Base-by-base conservation (phyloP, 2,329 filamentous ascomycete genomes). In the Colletotrichum ledebouriae region DNA sequence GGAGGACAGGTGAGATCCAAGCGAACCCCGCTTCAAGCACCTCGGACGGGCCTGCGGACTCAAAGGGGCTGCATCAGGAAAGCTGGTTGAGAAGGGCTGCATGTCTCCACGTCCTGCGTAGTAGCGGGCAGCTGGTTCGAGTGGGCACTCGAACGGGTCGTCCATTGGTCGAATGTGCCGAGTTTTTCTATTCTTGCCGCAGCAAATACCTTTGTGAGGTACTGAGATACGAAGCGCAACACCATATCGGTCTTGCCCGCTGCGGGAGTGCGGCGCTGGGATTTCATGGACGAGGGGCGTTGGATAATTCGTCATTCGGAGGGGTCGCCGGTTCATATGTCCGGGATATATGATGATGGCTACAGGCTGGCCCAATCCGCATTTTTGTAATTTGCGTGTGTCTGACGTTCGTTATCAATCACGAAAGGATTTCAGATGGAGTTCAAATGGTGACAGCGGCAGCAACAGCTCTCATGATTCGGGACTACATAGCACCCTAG, bases 401-500 rank as follows among this genome's bases (percentile, higher is more conserved):
- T 25, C 9, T 39, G 11, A 22, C 52, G 34, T 55, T n/a, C 12
- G 34, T 34, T 20, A 39, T 15, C 10, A 15, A 33, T 52, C 25
- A 41, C 20, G 33, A 12, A 29, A 41, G 33, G 52, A 55, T 34
- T 41, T 55, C 6, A 17, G 52, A 39, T 10, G 34, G 12, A 17
- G 17, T 33, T 33, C 49, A 10, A 15, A 15, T 9, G 52, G 10
- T 41, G 33, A n/a, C 22, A 20, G 46, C 39, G 13, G 25, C 42
- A 39, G 61, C 33, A 39, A 15, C n/a, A 34, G 33, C 52, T 17
- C 29, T 44, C 42, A 72, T 78, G 75, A 82, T 73, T 86, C 83
- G 9, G 83, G 80, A 57, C 79, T 80, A 74, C 89, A 91, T 55
- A 91, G 77, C 5, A 92, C 89, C 72, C 85, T 86, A n/a, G 89